Conservation (phyloP, 805 yeast genomes). For the Blastobotrys terrestris region DNA sequence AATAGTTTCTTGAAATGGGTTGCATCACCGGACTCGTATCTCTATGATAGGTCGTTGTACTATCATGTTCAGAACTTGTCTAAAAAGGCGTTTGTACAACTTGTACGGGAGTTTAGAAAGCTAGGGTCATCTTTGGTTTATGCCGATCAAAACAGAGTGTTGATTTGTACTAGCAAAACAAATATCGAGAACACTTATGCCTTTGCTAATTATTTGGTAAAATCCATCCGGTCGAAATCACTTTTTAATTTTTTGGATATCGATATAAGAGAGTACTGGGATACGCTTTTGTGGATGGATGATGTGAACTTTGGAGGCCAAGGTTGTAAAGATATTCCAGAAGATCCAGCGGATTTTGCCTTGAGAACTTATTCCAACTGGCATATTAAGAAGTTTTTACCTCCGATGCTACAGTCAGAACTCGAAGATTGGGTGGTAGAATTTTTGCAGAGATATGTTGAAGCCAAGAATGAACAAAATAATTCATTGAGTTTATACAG, state of each 20-base stretch:
- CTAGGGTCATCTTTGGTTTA: constrained; percentile 75
- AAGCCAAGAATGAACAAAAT: constrained; percentile 29
- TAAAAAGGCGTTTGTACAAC: constrained; percentile 71
- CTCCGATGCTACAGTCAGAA: constrained; percentile 69
- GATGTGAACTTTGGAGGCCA: constrained; percentile 79
- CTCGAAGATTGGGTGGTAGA: constrained; percentile 83
- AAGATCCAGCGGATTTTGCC: constrained; percentile 20
- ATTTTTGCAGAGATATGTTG: constrained; percentile 60
- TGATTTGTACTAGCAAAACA: constrained; percentile 67
- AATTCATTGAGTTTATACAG: constrained; percentile 41
- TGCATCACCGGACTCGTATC: constrained; percentile 60
- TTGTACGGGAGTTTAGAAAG: constrained; percentile 68
- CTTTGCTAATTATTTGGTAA: constrained; percentile 75
- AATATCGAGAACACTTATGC: constrained; percentile 86
- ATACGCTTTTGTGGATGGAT: constrained; percentile 92
- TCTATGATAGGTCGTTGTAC: constrained; percentile 73
- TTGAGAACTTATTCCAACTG: constrained; percentile 53
- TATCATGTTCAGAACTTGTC: constrained; percentile 86
- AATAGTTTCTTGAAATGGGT: constrained; percentile 84
- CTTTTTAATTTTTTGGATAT: constrained; percentile 78
- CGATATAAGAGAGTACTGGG: constrained; percentile 77
- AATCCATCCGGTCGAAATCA: constrained; percentile 73
- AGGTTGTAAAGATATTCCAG: constrained; percentile 23
- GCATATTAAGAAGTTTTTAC: constrained; percentile 73
- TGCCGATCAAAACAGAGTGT: constrained; percentile 70